phyloP scores from a whole-genome alignment of 2,329 filamentous ascomycete species.

The Aureobasidium sp. region DNA sequence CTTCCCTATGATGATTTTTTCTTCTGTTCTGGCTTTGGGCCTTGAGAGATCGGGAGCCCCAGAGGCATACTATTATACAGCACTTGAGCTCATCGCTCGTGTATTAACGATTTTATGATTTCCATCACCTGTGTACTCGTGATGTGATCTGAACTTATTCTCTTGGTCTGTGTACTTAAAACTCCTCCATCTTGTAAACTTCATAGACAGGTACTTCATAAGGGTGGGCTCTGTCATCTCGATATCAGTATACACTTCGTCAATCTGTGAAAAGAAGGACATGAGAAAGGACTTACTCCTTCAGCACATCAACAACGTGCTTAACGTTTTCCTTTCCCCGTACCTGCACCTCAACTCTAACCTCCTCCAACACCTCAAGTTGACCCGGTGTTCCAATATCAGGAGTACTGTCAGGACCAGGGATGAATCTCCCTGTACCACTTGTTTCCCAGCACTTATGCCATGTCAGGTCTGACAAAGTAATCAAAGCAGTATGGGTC shows the following conservation, averaged over 20 bases:
- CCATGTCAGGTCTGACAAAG: too few relatives aligned
- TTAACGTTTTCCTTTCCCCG: constrained; percentile 48
- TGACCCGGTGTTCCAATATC: constrained; percentile 50
- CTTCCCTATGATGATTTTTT: background rate
- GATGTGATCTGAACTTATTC: too few relatives aligned
- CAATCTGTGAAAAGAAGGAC: background rate
- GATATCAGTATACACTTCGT: background rate
- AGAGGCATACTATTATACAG: background rate
- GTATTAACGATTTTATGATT: background rate
- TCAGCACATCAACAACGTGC: constrained; percentile 55
- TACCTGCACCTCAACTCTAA: constrained; percentile 55
- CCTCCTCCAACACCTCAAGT: constrained; percentile 53
- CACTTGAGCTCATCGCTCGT: background rate
- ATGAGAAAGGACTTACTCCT: constrained; percentile 42
- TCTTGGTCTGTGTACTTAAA: constrained; percentile 18
- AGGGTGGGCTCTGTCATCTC: constrained; percentile 31
- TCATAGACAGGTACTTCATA: constrained; percentile 40
- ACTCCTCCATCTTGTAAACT: constrained; percentile 38
- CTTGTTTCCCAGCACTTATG: constrained; percentile 27
- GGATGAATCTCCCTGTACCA: constrained; percentile 59
- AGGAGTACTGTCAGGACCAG: constrained; percentile 53
- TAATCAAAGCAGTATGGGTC: too few relatives aligned
- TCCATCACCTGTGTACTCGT: too few relatives aligned
- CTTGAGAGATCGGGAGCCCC: too few relatives aligned
- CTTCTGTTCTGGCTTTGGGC: background rate